These are phyloP conservation scores for Aspergillus diversus DNA, from an alignment of 495 filamentous ascomycete species.

Conservation along the genomic window DNA sequence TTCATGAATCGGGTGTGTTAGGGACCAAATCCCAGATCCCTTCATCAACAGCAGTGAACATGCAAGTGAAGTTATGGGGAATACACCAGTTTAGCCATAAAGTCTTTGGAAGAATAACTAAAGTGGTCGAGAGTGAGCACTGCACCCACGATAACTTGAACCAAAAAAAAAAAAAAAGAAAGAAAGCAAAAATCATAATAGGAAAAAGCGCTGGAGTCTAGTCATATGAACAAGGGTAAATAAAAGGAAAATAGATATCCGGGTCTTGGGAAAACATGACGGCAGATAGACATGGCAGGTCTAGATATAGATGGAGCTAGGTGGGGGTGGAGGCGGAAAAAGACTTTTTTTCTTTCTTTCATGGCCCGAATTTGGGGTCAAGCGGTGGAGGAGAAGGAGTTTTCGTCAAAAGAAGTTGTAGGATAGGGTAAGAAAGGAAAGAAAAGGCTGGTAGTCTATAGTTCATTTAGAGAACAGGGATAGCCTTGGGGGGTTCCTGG, in stretches of 20 bases:
- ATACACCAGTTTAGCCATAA: not conserved
- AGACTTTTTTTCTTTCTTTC: slow-evolving; percentile 7
- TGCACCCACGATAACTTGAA: not conserved
- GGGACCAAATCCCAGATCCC: not conserved
- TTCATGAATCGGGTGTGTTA: not conserved
- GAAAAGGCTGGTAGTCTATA: not conserved
- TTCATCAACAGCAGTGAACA: not conserved
- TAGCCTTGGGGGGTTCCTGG: slow-evolving; percentile 43
- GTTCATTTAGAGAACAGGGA: slow-evolving; percentile 60
- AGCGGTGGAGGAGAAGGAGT: too few species aligned
- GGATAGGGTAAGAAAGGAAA: slow-evolving; percentile 1
- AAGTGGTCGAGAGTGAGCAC: not conserved
- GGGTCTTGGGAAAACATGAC: not conserved
- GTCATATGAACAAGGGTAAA: slow-evolving; percentile 26
- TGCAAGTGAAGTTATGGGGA: not conserved
- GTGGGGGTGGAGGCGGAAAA: slow-evolving; percentile 1
- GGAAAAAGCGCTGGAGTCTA: slow-evolving; percentile 29
- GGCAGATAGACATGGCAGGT: slow-evolving; percentile 5
- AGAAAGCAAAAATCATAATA: slow-evolving; percentile 25
- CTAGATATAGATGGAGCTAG: slow-evolving; percentile 6
- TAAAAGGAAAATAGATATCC: slow-evolving; percentile 20
- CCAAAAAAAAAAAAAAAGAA: slow-evolving; percentile 18
- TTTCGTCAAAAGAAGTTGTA: slow-evolving; percentile 8
- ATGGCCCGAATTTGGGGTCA: too few species aligned
- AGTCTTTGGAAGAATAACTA: not conserved